phyloP scores from a whole-genome alignment of 768 basidiomycete genomes.

The Mycena polygramma region DNA sequence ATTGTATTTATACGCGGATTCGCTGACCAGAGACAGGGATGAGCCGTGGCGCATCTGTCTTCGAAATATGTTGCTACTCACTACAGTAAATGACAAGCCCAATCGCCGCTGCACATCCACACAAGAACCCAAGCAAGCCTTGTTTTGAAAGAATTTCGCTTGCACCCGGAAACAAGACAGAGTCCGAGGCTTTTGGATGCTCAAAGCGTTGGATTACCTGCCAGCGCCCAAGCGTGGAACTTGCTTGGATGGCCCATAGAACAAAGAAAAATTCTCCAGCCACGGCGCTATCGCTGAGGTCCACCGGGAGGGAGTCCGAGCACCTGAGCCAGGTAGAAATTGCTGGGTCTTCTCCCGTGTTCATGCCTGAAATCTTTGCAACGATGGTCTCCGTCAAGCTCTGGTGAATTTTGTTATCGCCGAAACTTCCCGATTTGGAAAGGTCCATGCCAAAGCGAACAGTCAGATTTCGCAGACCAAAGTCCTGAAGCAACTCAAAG shows the following conservation, averaged over 20 bases:
- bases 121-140: neutral
- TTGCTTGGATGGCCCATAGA: neutral
- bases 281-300: neutral
- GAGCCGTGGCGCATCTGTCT: neutral
- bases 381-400: neutral
- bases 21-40: too few species aligned
- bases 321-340: neutral
- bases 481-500: constrained; percentile 24
- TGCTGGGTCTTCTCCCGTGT: neutral
- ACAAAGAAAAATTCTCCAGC: neutral
- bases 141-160: neutral
- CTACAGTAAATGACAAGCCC: constrained; percentile 24
- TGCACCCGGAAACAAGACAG: neutral
- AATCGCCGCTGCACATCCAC: neutral
- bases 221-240: constrained; percentile 3
- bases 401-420: neutral
- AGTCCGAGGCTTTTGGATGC: neutral
- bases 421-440: constrained; percentile 13
- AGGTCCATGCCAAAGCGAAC: constrained; percentile 14
- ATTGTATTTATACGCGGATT: constrained; percentile 1
- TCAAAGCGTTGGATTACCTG: neutral
- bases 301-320: neutral
- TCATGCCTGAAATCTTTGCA: too few species aligned
- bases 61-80: constrained; percentile 4
- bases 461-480: neutral